phyloP scores from a whole-genome alignment of 1,284 basidiomycete species.

The Phellopilus nigrolimitatus region DNA sequence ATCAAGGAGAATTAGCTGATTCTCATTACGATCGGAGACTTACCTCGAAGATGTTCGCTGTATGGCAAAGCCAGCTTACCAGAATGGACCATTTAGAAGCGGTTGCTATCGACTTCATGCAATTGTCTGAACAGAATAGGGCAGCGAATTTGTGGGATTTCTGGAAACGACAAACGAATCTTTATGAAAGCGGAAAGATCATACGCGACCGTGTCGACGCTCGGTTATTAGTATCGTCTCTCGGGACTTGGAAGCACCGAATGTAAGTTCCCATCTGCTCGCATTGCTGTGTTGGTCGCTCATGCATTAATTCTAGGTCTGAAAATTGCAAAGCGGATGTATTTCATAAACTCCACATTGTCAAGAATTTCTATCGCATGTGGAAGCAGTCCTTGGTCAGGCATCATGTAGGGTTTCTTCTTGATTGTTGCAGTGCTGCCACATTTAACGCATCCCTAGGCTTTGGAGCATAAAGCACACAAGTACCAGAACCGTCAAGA shows the following conservation, averaged over 20 bases:
- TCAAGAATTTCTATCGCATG: constrained; percentile 7
- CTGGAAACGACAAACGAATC: constrained; percentile 9
- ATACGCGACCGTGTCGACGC: constrained; percentile 6
- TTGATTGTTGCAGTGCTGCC: constrained; percentile 53
- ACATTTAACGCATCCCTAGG: constrained; percentile 28
- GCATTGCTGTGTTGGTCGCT: not conserved
- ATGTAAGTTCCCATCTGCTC: not conserved
- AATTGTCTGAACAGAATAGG: constrained; percentile 3
- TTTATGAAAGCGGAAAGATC: constrained; percentile 6
- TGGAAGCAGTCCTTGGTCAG: constrained; percentile 13
- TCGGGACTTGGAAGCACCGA: constrained; percentile 8
- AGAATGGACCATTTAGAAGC: constrained; percentile 8
- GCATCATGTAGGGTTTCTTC: constrained; percentile 7
- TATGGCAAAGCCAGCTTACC: constrained; percentile 6
- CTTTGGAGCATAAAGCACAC: constrained; percentile 47
- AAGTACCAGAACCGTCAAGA: constrained; percentile 61
- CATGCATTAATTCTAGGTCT: not conserved
- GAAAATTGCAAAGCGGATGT: constrained; percentile 12
- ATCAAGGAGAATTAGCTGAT: constrained; percentile 8
- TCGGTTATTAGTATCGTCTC: not conserved
- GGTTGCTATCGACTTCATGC: constrained; percentile 4
- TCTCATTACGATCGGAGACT: constrained; percentile 7
- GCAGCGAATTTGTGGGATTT: constrained; percentile 9
- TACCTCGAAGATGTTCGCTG: not conserved
- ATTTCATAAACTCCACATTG: constrained; percentile 8